Evolutionary conservation across 495 filamentous ascomycete species (phyloP), one percentile per base, ranked within the genome.

Genomic region (Neurospora cerealis): DNA sequence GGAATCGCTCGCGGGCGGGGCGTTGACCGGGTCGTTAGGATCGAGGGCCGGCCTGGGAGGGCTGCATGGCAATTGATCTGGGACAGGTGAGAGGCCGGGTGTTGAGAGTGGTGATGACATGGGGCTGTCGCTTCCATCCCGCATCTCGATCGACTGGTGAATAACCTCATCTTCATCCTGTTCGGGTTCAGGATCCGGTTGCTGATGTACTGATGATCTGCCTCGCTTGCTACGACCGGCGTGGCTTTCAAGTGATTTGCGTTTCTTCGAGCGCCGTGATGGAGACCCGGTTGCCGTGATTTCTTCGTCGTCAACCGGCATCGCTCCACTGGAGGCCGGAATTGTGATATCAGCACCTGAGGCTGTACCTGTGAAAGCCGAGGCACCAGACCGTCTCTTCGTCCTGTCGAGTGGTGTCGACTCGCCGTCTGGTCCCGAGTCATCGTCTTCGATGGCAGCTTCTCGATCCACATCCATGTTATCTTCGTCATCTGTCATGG

Each of bases 391-490:
- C 32, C 75, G 77, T 72, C 81, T 79, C 77, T 83, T 83, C 60
- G 79, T 79, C 70, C 75, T 78, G 32, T 80, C 77, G 8, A 83
- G 69, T 1, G 85, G 84, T 5, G 85, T 85, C 36, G 83, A 84
- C 75, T 84, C 83, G 32, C 79, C 85, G 39, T 86, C 84, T 19
- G 84, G 84, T 2, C 79, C 83, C n/a, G 83, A 83, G n/a, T 78
- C 80, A 28, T 81, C 80, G 32, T 83, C 83, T n/a, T 77, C 74
- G 7, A 34, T 32, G 3, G 54, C 54, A 15, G 54, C 28, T 36
- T 34, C 54, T 19, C 54, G 28, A 0, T 78, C 75, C 9, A 75
- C 71, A 0, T 79, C 73, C 17, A 54, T 72, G 17, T 74, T 70
- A 10, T 66, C 54, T 19, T 66, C 54, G 2, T 40, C 40, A 36